Conservation (phyloP, 2,329 filamentous ascomycete genomes). For the Sclerotinia borealis region DNA sequence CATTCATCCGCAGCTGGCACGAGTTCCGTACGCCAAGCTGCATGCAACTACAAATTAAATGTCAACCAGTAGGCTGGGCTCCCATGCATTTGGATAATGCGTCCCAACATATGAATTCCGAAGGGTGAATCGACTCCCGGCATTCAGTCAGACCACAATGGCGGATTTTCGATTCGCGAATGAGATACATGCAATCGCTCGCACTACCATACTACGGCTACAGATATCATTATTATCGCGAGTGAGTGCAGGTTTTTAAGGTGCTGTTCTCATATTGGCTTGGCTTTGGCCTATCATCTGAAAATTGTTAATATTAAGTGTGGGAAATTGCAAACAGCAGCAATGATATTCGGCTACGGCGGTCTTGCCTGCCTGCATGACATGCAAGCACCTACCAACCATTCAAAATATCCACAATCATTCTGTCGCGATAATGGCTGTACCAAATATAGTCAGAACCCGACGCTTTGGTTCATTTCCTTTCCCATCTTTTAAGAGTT, state of each 20-base stretch:
- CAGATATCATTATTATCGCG: not conserved
- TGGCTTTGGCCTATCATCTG: not conserved
- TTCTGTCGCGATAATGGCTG: not conserved
- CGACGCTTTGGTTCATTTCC: not conserved
- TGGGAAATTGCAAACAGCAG: not conserved
- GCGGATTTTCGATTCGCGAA: conserved; percentile 9
- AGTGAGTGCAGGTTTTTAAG: not conserved
- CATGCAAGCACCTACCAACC: not conserved
- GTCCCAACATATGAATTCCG: not conserved
- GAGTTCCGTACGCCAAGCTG: conserved; percentile 5
- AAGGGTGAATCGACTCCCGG: not conserved
- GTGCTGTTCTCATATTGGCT: not conserved
- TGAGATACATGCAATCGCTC: not conserved
- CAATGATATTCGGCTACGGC: not conserved
- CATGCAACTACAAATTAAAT: not conserved
- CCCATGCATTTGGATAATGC: conserved; percentile 1
- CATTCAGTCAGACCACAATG: conserved; percentile 8
- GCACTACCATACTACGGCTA: not conserved
- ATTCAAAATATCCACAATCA: not conserved
- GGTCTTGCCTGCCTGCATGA: conserved; percentile 1
- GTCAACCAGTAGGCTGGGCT: conserved; percentile 3
- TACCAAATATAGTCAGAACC: not conserved
- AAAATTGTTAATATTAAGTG: not conserved
- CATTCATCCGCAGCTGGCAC: conserved; percentile 1
- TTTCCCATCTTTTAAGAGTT: not conserved